These are phyloP conservation scores for Dipteronia sinensis DNA, from an alignment of 345 rosid genomes.

Conservation along the genomic window DNA sequence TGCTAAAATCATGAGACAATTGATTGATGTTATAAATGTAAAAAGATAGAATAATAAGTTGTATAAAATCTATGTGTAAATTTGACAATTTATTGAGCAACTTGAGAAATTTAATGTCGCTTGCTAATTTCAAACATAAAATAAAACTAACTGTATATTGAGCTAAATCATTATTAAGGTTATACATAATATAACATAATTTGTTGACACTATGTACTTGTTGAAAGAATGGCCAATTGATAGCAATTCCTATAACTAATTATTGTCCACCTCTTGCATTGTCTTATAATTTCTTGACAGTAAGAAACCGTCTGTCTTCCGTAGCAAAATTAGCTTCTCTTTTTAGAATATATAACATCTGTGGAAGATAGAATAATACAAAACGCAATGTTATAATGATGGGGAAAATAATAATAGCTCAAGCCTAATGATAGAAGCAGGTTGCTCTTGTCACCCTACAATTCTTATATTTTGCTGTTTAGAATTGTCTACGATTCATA, in stretches of 20 bases:
- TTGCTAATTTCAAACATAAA: constrained; percentile 31
- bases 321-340: constrained; percentile 29
- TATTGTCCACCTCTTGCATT: constrained; percentile 34
- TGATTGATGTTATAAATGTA: too few species aligned
- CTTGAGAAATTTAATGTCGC: constrained; percentile 17
- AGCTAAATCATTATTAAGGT: constrained; percentile 44
- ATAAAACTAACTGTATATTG: constrained; percentile 33
- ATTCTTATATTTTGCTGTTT: too few species aligned
- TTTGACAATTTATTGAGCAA: constrained; percentile 32
- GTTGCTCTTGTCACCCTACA: too few species aligned
- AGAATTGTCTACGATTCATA: too few species aligned
- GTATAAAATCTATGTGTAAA: constrained; percentile 9
- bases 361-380: constrained; percentile 38
- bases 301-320: constrained; percentile 46
- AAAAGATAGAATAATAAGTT: constrained; percentile 25
- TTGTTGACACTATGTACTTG: constrained; percentile 5
- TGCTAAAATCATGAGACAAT: constrained; percentile 29
- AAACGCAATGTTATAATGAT: constrained; percentile 37
- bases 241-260: constrained; percentile 32
- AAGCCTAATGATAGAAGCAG: too few species aligned
- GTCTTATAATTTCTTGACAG: constrained; percentile 22
- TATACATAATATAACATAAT: constrained; percentile 31
- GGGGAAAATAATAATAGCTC: constrained; percentile 19
- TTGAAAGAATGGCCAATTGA: constrained; percentile 35
- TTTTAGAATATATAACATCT: constrained; percentile 34